phyloP scores from a whole-genome alignment of 2,329 filamentous ascomycete species.

The Phialemoniopsis sp. region DNA sequence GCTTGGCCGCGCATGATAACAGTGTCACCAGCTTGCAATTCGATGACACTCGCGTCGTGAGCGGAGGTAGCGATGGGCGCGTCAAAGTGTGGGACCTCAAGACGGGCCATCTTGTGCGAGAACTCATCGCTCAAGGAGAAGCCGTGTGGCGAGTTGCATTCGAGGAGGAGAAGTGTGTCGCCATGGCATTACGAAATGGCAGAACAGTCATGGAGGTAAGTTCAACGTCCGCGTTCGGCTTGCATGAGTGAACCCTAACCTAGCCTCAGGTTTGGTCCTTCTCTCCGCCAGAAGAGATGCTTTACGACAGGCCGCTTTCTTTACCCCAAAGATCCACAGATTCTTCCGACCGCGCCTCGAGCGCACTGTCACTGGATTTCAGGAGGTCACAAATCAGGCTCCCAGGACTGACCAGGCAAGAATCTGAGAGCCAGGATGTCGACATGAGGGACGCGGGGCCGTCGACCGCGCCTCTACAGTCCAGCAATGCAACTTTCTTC shows the following conservation, averaged over 20 bases:
- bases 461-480: conserved; percentile 47
- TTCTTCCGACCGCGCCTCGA: conserved; percentile 42
- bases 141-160: conserved; percentile 98
- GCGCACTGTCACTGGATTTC: conserved; percentile 43
- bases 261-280: conserved; percentile 83
- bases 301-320: conserved; percentile 48
- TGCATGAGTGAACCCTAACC: conserved; percentile 7
- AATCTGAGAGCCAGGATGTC: conserved; percentile 38
- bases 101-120: conserved; percentile 83
- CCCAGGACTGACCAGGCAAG: conserved; percentile 24
- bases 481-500: conserved; percentile 45
- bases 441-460: conserved; percentile 54
- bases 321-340: conserved; percentile 43
- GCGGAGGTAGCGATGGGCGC: conserved; percentile 92
- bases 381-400: conserved; percentile 25
- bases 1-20: conserved; percentile 94
- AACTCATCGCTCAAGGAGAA: conserved; percentile 86
- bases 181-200: conserved; percentile 79
- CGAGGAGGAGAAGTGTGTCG: conserved; percentile 96
- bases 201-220: conserved; percentile 97
- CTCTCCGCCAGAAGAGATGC: conserved; percentile 73
- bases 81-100: conserved; percentile 98
- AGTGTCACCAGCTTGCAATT: conserved; percentile 97
- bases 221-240: conserved; percentile 5
- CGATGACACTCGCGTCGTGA: conserved; percentile 91